These are phyloP conservation scores for Paramecium caudatum DNA, from an alignment of 73 alveolate genomes.

Conservation along the genomic window DNA sequence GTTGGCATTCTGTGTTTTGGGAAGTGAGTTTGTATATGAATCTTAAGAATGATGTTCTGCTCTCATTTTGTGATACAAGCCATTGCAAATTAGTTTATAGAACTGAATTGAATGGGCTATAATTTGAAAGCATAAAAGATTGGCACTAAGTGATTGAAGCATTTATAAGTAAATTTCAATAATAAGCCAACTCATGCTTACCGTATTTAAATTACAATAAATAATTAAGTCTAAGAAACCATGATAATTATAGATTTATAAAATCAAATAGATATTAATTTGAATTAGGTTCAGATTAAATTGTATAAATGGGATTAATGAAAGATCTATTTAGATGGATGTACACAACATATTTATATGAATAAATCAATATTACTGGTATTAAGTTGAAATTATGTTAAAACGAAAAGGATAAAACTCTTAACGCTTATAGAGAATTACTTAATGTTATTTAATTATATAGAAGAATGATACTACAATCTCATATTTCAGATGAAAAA, in stretches of 20 bases:
- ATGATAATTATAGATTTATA: not conserved
- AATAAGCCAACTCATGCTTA: not conserved
- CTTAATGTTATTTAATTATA: not conserved
- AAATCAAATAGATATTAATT: not conserved
- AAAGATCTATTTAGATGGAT: constrained; percentile 52
- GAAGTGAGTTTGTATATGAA: not conserved
- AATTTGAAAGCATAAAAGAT: not conserved
- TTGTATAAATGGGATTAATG: constrained; percentile 27
- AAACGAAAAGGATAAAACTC: constrained; percentile 11
- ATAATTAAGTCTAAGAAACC: not conserved
- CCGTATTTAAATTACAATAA: not conserved
- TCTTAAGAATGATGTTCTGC: not conserved
- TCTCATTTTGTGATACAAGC: constrained; percentile 25
- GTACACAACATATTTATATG: constrained; percentile 47
- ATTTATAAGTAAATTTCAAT: not conserved
- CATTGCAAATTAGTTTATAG: not conserved
- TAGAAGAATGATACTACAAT: not conserved
- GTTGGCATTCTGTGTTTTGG: not conserved
- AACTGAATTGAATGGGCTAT: not conserved
- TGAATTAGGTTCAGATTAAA: not conserved
- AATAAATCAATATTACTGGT: constrained; percentile 13
- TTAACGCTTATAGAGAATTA: constrained; percentile 52
- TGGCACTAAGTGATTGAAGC: not conserved
- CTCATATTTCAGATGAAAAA: not conserved
- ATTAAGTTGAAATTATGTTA: not conserved